A percentile compares a stretch with the other conserved stretches of the same genome.
Evolutionary conservation across 169 alveolate genomes (phyloP).

Genomic region (Plasmodium malariae): DNA sequence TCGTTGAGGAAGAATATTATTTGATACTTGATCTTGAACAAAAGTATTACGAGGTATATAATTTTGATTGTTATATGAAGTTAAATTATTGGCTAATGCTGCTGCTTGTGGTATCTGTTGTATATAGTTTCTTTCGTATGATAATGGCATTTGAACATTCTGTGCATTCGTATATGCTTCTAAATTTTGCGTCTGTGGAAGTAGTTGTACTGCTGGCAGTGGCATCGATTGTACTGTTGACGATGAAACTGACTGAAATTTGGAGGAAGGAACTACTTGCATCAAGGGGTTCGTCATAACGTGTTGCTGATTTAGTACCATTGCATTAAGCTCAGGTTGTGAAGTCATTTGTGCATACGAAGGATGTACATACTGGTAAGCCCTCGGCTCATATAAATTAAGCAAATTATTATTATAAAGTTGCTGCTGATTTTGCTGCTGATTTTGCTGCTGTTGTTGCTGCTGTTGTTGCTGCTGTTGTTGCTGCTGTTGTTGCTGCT

Average conservation of each 20-base stretch:
- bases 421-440: too few species aligned
- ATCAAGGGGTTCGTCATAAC: not conserved
- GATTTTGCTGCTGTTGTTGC: too few species aligned
- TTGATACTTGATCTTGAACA: slow-evolving; percentile 2
- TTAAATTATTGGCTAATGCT: not conserved
- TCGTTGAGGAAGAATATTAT: slow-evolving; percentile 3
- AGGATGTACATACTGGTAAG: slow-evolving; percentile 18
- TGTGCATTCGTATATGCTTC: slow-evolving; percentile 13
- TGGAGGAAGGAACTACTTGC: not conserved
- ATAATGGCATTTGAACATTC: not conserved
- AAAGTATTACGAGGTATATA: slow-evolving; percentile 3
- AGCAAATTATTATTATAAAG: too few species aligned
- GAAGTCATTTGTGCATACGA: slow-evolving; percentile 8
- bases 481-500: too few species aligned
- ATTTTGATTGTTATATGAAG: slow-evolving; percentile 15
- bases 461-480: too few species aligned
- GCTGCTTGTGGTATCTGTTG: slow-evolving; percentile 21
- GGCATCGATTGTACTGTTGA: slow-evolving; percentile 2
- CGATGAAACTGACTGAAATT: not conserved
- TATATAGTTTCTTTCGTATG: slow-evolving; percentile 1
- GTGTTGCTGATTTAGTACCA: slow-evolving; percentile 32
- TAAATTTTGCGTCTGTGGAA: slow-evolving; percentile 11
- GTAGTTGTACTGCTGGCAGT: slow-evolving; percentile 14
- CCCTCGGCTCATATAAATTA: not conserved
- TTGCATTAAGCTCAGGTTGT: slow-evolving; percentile 10